These are phyloP conservation scores for Mycena galericulata DNA, from an alignment of 768 basidiomycete species.

Conservation along the genomic window DNA sequence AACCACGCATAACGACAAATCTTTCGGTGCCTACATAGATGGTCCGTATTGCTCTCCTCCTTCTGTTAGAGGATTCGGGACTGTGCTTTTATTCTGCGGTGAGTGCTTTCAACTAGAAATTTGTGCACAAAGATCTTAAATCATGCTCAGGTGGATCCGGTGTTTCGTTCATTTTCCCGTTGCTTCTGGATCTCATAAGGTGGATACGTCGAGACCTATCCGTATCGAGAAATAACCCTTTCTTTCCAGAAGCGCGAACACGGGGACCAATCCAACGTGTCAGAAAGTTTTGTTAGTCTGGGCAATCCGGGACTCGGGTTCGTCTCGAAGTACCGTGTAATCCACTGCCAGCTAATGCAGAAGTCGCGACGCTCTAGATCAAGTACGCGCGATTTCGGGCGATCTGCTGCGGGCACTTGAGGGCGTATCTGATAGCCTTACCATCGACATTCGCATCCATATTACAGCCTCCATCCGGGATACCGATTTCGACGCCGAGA, in stretches of 20 bases:
- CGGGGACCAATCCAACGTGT: constrained; percentile 39
- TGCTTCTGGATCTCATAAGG: constrained; percentile 55
- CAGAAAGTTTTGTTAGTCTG: constrained; percentile 53
- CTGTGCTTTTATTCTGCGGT: constrained; percentile 62
- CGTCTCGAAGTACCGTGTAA: neutral
- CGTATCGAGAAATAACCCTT: no score
- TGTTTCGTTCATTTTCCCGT: constrained; percentile 55
- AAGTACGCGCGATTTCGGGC: constrained; percentile 46
- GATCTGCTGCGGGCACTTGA: constrained; percentile 36
- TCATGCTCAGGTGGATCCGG: constrained; percentile 57
- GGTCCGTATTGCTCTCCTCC: constrained; percentile 64
- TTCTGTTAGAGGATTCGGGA: constrained; percentile 52
- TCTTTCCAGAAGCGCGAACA: constrained; percentile 26
- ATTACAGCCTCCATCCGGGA: constrained; percentile 21
- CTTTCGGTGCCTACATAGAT: constrained; percentile 58
- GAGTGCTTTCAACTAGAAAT: neutral
- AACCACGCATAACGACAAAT: constrained; percentile 34
- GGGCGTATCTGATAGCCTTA: constrained; percentile 42
- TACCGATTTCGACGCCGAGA: constrained; percentile 8
- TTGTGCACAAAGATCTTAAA: neutral
- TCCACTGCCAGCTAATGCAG: neutral
- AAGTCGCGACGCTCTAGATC: constrained; percentile 36
- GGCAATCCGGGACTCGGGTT: constrained; percentile 53
- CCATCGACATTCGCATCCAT: constrained; percentile 49
- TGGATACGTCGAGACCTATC: no score